Percentiles rank a stretch among this genome's conserved stretches.
Evolutionary conservation across 2,329 filamentous ascomycete genomes (phyloP).

Genomic region (Aureobasidium namibiae): DNA sequence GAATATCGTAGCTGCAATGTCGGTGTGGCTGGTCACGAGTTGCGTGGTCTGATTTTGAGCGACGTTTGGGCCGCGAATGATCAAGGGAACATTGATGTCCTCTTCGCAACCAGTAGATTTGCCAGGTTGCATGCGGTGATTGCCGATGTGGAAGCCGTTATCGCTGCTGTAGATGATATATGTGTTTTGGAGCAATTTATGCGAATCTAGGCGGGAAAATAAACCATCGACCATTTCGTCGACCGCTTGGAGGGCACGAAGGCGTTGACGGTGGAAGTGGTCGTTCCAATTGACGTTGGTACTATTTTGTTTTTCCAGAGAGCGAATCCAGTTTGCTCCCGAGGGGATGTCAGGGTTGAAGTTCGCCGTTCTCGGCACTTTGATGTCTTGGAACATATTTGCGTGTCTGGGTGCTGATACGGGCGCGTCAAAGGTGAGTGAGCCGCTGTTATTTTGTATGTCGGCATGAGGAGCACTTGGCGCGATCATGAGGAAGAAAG

Average conservation of each 20-base stretch:
- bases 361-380: conserved; percentile 52
- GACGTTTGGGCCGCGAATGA: conserved; percentile 31
- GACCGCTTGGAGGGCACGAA: conserved; percentile 45
- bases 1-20: conserved; percentile 33
- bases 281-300: conserved; percentile 44
- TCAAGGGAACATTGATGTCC: conserved; percentile 33
- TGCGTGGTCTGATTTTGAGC: conserved; percentile 22
- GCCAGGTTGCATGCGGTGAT: conserved; percentile 32
- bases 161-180: conserved; percentile 34
- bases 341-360: conserved; percentile 56
- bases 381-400: conserved; percentile 52
- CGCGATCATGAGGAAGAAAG: conserved; percentile 60
- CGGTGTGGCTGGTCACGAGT: conserved; percentile 32
- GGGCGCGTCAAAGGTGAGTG: conserved; percentile 37
- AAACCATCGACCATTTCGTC: conserved; percentile 47
- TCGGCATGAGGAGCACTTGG: conserved; percentile 61
- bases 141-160: conserved; percentile 34
- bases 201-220: conserved; percentile 33
- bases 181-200: conserved; percentile 40
- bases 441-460: conserved; percentile 32
- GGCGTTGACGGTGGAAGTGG: conserved; percentile 42
- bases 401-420: conserved; percentile 54
- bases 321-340: conserved; percentile 39
- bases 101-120: conserved; percentile 33
- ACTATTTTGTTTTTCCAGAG: conserved; percentile 37